Conservation (phyloP, 805 yeast genomes). For the Pichia deserticola region DNA sequence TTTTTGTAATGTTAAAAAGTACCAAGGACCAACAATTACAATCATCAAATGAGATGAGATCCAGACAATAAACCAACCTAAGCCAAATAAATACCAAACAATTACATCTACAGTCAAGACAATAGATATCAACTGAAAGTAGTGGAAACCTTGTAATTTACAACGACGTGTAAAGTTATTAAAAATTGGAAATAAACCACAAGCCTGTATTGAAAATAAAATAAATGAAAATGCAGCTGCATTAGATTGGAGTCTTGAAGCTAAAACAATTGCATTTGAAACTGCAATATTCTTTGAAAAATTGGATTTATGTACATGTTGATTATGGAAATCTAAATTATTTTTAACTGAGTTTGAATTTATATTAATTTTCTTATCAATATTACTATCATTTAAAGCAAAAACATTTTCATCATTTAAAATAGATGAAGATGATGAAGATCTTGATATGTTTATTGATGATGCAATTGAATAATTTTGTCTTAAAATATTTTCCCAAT, state of each 20-base stretch:
- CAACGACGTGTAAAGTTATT: conserved; percentile 49
- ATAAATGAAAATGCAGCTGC: conserved; percentile 78
- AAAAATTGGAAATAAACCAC: conserved; percentile 67
- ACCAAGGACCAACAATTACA: conserved; percentile 54
- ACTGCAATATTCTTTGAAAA: conserved; percentile 77
- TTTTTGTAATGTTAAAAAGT: conserved; percentile 63
- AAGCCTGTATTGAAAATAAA: conserved; percentile 60
- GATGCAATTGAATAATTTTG: background rate
- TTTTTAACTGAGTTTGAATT: background rate
- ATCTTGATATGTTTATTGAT: background rate
- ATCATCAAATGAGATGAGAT: conserved; percentile 39
- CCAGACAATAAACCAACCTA: conserved; percentile 42
- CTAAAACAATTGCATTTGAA: conserved; percentile 80
- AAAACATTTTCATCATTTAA: background rate
- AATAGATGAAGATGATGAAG: conserved; percentile 1
- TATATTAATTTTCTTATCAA: too few relatives aligned
- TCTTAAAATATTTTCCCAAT: conserved; percentile 5
- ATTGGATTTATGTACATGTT: conserved; percentile 33
- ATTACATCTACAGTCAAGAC: conserved; percentile 27
- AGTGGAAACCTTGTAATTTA: conserved; percentile 25
- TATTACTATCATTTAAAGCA: too few relatives aligned
- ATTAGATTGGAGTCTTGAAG: conserved; percentile 75
- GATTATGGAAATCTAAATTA: background rate
- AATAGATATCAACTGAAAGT: conserved; percentile 27
- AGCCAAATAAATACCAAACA: conserved; percentile 33